Percentiles rank a stretch among this genome's conserved stretches.
Evolutionary conservation across 75 land plant species (phyloP).

Genomic region (Pinus tabuliformis): DNA sequence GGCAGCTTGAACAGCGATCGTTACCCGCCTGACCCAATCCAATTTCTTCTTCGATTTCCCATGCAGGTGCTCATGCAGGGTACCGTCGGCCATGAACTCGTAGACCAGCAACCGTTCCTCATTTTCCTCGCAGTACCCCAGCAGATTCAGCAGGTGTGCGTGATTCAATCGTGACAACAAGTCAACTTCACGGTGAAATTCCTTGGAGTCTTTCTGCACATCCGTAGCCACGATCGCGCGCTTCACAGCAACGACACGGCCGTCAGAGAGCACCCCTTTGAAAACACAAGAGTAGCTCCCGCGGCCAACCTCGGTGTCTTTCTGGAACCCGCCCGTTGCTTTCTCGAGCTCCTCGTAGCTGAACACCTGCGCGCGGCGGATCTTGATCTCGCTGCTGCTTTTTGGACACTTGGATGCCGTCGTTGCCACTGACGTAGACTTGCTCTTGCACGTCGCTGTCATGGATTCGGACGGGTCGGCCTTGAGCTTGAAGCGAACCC

Average conservation of each 20-base stretch:
- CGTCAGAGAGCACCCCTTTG: slow-evolving; percentile 72
- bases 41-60: slow-evolving; percentile 50
- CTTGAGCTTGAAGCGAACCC: slow-evolving; percentile 50
- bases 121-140: slow-evolving; percentile 88
- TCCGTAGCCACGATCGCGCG: slow-evolving; percentile 46
- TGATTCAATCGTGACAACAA: slow-evolving; percentile 81
- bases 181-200: slow-evolving; percentile 81
- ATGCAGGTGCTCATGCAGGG: slow-evolving; percentile 82
- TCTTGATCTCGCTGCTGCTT: slow-evolving; percentile 43
- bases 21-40: slow-evolving; percentile 72
- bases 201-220: slow-evolving; percentile 49
- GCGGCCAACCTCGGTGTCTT: slow-evolving; percentile 63
- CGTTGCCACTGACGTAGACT: slow-evolving; percentile 10
- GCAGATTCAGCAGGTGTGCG: slow-evolving; percentile 79
- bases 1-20: slow-evolving; percentile 96
- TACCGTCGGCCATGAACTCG: slow-evolving; percentile 89
- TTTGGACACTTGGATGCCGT: slow-evolving; percentile 1
- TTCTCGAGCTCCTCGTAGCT: slow-evolving; percentile 67
- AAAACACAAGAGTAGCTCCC: slow-evolving; percentile 87
- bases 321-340: slow-evolving; percentile 68
- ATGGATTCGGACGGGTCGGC: neutral
- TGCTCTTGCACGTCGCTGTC: slow-evolving; percentile 6
- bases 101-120: slow-evolving; percentile 84
- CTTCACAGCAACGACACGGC: slow-evolving; percentile 83
- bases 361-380: slow-evolving; percentile 61